A percentile compares a stretch with the other conserved stretches of the same genome.
These are phyloP conservation scores for Globisporangium alternatum DNA, from an alignment of 352 stramenopile species.

Conservation along the genomic window DNA sequence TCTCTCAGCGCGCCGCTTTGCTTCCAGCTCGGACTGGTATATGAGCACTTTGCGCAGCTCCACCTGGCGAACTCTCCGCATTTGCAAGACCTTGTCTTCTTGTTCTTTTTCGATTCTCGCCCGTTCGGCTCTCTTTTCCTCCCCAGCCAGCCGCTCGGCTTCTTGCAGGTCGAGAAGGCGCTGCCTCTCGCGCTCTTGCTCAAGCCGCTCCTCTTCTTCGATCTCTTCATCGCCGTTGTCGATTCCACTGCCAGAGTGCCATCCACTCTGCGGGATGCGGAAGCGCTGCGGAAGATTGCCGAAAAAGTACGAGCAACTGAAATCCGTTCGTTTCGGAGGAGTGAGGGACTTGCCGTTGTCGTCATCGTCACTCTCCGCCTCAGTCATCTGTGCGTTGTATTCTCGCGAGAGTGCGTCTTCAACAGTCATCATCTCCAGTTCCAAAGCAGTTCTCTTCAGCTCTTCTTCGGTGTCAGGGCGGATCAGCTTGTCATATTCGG, in stretches of 20 bases:
- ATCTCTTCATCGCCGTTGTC: constrained; percentile 75
- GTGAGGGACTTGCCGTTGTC: constrained; percentile 32
- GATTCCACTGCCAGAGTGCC: constrained; percentile 51
- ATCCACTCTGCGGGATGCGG: constrained; percentile 40
- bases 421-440: constrained; percentile 26
- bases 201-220: constrained; percentile 63
- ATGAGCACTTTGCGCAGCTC: constrained; percentile 58
- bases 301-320: constrained; percentile 73
- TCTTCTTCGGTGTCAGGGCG: constrained; percentile 7
- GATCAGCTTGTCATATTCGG: constrained; percentile 2
- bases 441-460: constrained; percentile 14
- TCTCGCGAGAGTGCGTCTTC: constrained; percentile 40
- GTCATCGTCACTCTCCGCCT: constrained; percentile 53
- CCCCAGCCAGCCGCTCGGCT: constrained; percentile 50
- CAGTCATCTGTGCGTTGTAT: constrained; percentile 20
- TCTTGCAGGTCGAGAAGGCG: constrained; percentile 60
- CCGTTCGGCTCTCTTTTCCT: constrained; percentile 48
- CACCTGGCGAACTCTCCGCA: constrained; percentile 41
- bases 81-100: constrained; percentile 57
- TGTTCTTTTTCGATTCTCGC: constrained; percentile 55
- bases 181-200: constrained; percentile 54
- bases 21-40: constrained; percentile 54
- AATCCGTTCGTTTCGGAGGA: constrained; percentile 61
- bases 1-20: constrained; percentile 27
- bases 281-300: constrained; percentile 49